Conservation (phyloP, 805 yeast species). For the Schwanniomyces polymorphus region DNA sequence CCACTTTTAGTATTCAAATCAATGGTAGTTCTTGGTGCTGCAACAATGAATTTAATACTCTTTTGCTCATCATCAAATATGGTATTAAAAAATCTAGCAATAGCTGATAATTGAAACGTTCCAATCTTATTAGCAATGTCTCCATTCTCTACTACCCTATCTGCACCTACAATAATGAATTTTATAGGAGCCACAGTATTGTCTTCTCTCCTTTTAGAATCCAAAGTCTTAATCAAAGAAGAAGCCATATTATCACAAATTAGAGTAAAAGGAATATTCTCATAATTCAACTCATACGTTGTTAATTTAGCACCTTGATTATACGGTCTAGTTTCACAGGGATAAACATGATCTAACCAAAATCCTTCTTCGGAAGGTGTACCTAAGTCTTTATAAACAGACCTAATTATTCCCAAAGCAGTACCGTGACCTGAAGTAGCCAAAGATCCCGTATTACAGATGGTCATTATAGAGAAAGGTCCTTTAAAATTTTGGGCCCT, state of each 20-base stretch:
- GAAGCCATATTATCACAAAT: slow-evolving; percentile 93
- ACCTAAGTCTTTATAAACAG: slow-evolving; percentile 52
- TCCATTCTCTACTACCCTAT: slow-evolving; percentile 88
- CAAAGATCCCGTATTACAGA: slow-evolving; percentile 94
- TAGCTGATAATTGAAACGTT: slow-evolving; percentile 80
- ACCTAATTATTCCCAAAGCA: slow-evolving; percentile 87
- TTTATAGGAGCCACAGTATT: slow-evolving; percentile 63
- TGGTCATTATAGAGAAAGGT: slow-evolving; percentile 80
- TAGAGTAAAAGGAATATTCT: slow-evolving; percentile 81
- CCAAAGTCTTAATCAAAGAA: slow-evolving; percentile 55
- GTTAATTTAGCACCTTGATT: slow-evolving; percentile 95
- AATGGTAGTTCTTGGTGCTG: slow-evolving; percentile 92
- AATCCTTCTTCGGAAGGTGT: slow-evolving; percentile 31
- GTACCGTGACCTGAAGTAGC: slow-evolving; percentile 99
- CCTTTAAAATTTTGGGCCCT: slow-evolving; percentile 51
- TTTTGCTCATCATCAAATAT: slow-evolving; percentile 6
- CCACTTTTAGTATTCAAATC: slow-evolving; percentile 70
- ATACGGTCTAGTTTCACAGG: slow-evolving; percentile 94
- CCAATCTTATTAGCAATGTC: slow-evolving; percentile 98
- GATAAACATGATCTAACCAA: slow-evolving; percentile 69
- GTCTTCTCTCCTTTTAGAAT: slow-evolving; percentile 22
- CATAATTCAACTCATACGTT: slow-evolving; percentile 85
- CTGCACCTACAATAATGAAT: slow-evolving; percentile 93
- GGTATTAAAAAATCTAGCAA: slow-evolving; percentile 54
- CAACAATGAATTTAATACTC: slow-evolving; percentile 80